Evolutionary conservation across 257 asterid genomes (phyloP).

Genomic region (Ilex aquifolium): DNA sequence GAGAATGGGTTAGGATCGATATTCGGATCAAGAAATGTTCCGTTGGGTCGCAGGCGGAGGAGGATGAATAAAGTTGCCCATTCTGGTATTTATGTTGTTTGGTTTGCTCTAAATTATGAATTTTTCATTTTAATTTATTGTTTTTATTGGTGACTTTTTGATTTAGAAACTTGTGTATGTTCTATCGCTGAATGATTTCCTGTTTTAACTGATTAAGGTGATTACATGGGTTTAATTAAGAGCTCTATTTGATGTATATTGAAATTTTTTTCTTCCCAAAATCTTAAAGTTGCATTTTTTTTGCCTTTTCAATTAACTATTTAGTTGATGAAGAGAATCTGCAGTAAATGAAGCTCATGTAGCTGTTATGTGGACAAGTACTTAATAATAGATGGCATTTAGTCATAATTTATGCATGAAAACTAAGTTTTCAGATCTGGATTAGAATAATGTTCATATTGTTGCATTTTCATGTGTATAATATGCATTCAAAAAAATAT

Average conservation of each 20-base stretch:
- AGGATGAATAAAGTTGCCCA: slow-evolving; percentile 24
- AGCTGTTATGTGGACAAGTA: slow-evolving; percentile 1
- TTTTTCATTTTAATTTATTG: too few species aligned
- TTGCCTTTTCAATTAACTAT: too few species aligned
- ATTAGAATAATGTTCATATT: slow-evolving; percentile 8
- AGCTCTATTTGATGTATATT: too few species aligned
- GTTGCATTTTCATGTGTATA: not conserved
- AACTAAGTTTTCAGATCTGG: slow-evolving; percentile 8
- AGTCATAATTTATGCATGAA: slow-evolving; percentile 23
- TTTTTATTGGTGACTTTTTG: not conserved
- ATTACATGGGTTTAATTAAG: too few species aligned
- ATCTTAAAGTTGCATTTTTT: too few species aligned
- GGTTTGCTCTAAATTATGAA: not conserved
- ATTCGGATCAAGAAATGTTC: slow-evolving; percentile 35
- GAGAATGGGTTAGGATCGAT: not conserved
- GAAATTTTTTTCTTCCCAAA: too few species aligned
- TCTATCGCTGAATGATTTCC: too few species aligned
- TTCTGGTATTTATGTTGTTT: slow-evolving; percentile 29
- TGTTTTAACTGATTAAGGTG: too few species aligned
- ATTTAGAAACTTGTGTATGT: slow-evolving; percentile 4
- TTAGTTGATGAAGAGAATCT: slow-evolving; percentile 4
- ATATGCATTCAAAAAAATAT: not conserved
- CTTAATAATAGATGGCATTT: slow-evolving; percentile 4
- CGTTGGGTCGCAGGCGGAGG: slow-evolving; percentile 36
- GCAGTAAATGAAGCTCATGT: not conserved